A percentile compares a stretch with the other conserved stretches of the same genome.
These are phyloP conservation scores for Botrytis squamosa DNA, from an alignment of 2,329 filamentous ascomycete species.

Conservation along the genomic window DNA sequence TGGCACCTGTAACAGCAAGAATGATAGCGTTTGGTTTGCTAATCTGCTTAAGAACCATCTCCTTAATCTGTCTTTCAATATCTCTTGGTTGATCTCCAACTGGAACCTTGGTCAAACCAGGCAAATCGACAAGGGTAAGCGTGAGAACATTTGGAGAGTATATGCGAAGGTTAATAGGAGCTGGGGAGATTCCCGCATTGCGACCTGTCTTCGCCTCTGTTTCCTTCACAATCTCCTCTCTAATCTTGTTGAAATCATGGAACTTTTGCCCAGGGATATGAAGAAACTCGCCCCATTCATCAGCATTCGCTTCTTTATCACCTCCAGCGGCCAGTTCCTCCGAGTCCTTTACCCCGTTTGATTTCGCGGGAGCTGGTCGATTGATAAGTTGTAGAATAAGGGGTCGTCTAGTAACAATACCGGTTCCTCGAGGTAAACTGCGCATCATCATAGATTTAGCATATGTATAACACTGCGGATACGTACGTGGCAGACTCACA, in stretches of 20 bases:
- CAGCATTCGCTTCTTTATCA: slow-evolving; percentile 85
- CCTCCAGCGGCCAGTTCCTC: slow-evolving; percentile 63
- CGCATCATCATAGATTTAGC: slow-evolving; percentile 31
- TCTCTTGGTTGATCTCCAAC: slow-evolving; percentile 95
- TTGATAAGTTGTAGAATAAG: slow-evolving; percentile 98
- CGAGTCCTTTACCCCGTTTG: slow-evolving; percentile 65
- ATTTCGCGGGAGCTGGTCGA: slow-evolving; percentile 60
- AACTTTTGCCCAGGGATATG: slow-evolving; percentile 98
- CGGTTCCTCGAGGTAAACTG: slow-evolving; percentile 92
- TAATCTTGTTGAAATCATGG: slow-evolving; percentile 96
- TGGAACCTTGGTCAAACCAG: slow-evolving; percentile 93
- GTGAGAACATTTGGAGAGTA: slow-evolving; percentile 98
- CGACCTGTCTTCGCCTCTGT: slow-evolving; percentile 94
- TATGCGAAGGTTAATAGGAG: slow-evolving; percentile 95
- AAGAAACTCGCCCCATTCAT: slow-evolving; percentile 99
- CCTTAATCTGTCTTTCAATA: slow-evolving; percentile 93
- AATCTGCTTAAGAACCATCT: slow-evolving; percentile 99
- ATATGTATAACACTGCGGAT: slow-evolving; percentile 26
- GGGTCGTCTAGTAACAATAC: slow-evolving; percentile 93
- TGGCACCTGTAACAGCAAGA: slow-evolving; percentile 91
- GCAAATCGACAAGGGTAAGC: slow-evolving; percentile 92
- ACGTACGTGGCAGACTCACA: slow-evolving; percentile 61
- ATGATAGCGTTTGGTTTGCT: slow-evolving; percentile 98
- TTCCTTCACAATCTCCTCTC: slow-evolving; percentile 95
- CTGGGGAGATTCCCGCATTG: slow-evolving; percentile 94